Percentiles rank a stretch among this genome's conserved stretches.
Evolutionary conservation across 2,329 filamentous ascomycete species (phyloP).

Genomic region (Ascochyta lentis): DNA sequence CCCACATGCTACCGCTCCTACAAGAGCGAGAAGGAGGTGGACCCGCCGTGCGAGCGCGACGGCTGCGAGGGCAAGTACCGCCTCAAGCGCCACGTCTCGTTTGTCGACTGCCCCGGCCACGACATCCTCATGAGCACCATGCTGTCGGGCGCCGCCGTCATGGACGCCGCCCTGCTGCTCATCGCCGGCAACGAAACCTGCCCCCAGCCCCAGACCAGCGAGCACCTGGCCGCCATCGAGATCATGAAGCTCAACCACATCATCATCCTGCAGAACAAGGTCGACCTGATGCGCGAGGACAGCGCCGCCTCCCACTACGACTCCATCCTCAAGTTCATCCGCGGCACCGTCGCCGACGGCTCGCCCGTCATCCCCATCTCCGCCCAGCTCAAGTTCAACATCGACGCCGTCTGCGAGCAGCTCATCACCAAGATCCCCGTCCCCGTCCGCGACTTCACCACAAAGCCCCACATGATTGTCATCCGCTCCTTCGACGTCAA

Average conservation of each 20-base stretch:
- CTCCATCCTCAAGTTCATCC: conserved; percentile 97
- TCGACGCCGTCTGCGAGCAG: conserved; percentile 95
- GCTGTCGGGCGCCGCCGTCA: conserved; percentile 98
- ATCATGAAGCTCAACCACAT: conserved; percentile 99
- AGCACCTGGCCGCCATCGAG: conserved; percentile 98
- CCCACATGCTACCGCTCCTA: conserved; percentile 96
- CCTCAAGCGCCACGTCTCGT: conserved; percentile 72
- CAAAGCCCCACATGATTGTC: conserved; percentile 97
- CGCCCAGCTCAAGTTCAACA: conserved; percentile 99
- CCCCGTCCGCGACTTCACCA: conserved; percentile 86
- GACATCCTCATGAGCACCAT: conserved; percentile 99
- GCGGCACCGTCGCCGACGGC: conserved; percentile 94
- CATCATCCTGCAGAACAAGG: conserved; percentile 99
- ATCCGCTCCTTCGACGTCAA: conserved; percentile 99
- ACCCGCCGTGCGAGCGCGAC: conserved; percentile 92
- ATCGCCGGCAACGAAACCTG: conserved; percentile 99
- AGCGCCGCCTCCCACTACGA: conserved; percentile 92
- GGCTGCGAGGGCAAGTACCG: conserved; percentile 88
- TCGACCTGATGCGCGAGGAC: conserved; percentile 97
- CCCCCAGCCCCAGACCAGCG: conserved; percentile 96
- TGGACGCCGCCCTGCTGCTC: conserved; percentile 95
- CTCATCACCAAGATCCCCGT: conserved; percentile 96
- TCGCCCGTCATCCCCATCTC: conserved; percentile 96
- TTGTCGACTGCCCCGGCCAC: conserved; percentile 98
- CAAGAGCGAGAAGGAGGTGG: conserved; percentile 98